Conservation (phyloP, 1,139 yeast genomes). For the Hemisphaericaspora xylanilytica region DNA sequence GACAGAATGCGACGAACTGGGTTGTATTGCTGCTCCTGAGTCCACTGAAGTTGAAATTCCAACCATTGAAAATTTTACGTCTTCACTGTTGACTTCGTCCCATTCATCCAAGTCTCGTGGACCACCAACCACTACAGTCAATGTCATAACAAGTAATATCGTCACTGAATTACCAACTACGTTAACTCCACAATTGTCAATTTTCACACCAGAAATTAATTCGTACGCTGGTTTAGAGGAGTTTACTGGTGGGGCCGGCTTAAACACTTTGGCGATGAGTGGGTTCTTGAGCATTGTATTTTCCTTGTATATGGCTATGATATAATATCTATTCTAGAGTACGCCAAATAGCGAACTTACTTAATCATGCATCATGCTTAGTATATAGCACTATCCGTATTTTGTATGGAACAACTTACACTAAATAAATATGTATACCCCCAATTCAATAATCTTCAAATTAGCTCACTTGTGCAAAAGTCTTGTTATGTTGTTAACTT, state of each 20-base stretch:
- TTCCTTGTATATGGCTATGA: neutral
- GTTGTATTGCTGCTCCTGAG: constrained; percentile 24
- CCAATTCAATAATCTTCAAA: too few species aligned
- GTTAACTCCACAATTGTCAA: constrained; percentile 2
- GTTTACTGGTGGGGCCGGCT: constrained; percentile 2
- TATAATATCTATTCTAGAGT: too few species aligned
- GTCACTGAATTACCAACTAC: constrained; percentile 26
- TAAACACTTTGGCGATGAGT: neutral
- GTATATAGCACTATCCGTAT: neutral
- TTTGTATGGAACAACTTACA: too few species aligned
- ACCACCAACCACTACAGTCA: constrained; percentile 19
- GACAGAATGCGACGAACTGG: constrained; percentile 16
- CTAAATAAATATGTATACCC: too few species aligned
- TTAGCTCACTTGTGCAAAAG: too few species aligned
- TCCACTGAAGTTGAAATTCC: constrained; percentile 37
- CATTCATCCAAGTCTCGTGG: neutral
- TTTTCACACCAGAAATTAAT: neutral
- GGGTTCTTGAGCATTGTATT: constrained; percentile 1
- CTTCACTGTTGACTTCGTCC: constrained; percentile 7
- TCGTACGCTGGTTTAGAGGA: neutral
- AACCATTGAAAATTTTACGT: constrained; percentile 16
- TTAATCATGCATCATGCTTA: neutral
- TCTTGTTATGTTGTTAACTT: too few species aligned
- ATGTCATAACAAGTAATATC: constrained; percentile 32
- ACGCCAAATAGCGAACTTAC: neutral